Base-by-base conservation (phyloP, 306 rosid genomes). In the Senna siamea region DNA sequence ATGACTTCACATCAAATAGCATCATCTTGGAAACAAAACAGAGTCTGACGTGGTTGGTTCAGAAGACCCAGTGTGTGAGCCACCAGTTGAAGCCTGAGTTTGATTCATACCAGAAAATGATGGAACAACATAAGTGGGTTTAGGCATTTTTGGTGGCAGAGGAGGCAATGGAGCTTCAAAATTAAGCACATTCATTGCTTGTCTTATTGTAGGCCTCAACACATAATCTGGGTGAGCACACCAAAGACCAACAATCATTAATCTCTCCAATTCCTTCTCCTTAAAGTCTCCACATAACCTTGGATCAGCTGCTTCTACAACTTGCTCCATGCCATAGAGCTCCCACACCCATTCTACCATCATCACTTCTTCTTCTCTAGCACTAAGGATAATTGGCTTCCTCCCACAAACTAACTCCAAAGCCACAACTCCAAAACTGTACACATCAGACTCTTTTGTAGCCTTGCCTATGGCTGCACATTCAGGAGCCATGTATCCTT, bases 401-500 rank as follows among this genome's bases (percentile, higher is more conserved):
- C 84, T 80, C 37, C 85, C 85, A 37, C 80, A 69, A 0, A 82
- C 83, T 64, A 80, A 73, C 68, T 84, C 87, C 61, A 84, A 72
- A n/a, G 83, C 82, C 32, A 77, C 85, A 0, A 84, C 63, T 18
- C 87, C 83, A 44, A 80, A 84, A 52, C 87, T 84, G 67, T 56
- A 84, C 6, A 84, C 80, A 69, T 84, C 83, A 1, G 82, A 63
- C 17, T 75, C 85, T 41, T 44, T 84, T 4, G 78, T 77, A 12
- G 83, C 79, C 68, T 73, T 80, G 0, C 80, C 78, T 46, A 52
- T 80, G 4, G 69, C 35, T 8, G 58, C 64, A 12, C 70, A 54
- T 65, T 84, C 87, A 4, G 85, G 87, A 40, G 87, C 50, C 70
- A 84, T 48, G 18, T 84, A 84, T 12, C 87, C 85, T 5, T 50